These are phyloP conservation scores for Naematelia aurantialba DNA, from an alignment of 768 basidiomycete species.

Conservation along the genomic window DNA sequence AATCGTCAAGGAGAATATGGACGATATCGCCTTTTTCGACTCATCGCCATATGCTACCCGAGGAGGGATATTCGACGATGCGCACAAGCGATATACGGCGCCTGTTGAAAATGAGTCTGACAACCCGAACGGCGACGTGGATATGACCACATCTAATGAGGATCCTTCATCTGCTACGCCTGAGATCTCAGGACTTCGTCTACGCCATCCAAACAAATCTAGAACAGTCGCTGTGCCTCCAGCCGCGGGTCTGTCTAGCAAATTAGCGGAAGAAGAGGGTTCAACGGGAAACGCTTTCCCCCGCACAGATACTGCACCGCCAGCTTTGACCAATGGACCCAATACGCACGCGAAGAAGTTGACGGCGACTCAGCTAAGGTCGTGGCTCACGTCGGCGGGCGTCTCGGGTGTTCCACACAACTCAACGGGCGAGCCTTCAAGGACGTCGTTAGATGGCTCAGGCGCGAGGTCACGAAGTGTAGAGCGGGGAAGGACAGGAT, in stretches of 20 bases:
- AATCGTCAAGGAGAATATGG: constrained; percentile 94
- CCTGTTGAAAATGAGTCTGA: constrained; percentile 3
- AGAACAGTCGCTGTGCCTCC: constrained; percentile 13
- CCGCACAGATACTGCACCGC: constrained; percentile 23
- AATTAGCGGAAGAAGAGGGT: not conserved
- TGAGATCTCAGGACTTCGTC: constrained; percentile 18
- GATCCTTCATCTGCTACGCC: constrained; percentile 29
- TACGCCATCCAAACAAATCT: constrained; percentile 22
- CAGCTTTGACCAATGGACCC: constrained; percentile 7
- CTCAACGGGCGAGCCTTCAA: not conserved
- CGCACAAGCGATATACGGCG: constrained; percentile 49
- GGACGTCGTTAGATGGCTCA: not conserved
- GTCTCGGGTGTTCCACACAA: not conserved
- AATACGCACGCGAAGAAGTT: not conserved
- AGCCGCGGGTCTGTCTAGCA: not conserved
- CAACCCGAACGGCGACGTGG: constrained; percentile 1
- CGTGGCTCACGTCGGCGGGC: not conserved
- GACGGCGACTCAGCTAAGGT: not conserved
- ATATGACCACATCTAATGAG: constrained; percentile 20
- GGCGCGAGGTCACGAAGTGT: not conserved
- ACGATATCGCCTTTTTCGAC: constrained; percentile 94
- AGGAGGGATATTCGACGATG: constrained; percentile 86
- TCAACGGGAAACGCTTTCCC: constrained; percentile 12
- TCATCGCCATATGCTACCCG: constrained; percentile 61
- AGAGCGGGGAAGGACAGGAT: not conserved